Evolutionary conservation across 169 alveolate genomes (phyloP).

Genomic region (Sarcocystis neurona): DNA sequence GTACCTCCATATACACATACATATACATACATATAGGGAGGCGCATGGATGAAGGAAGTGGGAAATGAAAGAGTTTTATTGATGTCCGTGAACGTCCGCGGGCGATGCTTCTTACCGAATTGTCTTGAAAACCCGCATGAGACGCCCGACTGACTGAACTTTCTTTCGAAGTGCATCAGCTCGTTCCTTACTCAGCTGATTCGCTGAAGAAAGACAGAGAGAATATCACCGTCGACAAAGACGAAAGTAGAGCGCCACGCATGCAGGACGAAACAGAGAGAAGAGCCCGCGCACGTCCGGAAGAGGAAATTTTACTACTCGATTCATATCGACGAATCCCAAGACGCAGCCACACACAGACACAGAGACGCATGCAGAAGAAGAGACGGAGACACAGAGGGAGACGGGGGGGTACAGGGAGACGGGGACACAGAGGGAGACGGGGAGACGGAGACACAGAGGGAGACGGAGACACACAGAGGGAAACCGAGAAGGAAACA

Average conservation of each 20-base stretch:
- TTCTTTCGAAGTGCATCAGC: constrained; percentile 84
- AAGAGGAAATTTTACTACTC: neutral
- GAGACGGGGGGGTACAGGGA: neutral
- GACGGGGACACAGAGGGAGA: neutral
- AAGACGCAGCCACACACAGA: neutral
- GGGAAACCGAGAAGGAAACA: neutral
- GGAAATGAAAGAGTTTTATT: neutral
- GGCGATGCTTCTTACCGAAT: neutral
- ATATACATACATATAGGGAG: neutral
- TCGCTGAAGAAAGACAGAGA: neutral
- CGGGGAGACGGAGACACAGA: neutral
- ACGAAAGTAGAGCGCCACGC: neutral
- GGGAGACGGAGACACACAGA: neutral
- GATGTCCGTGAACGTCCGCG: neutral
- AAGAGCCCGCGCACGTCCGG: neutral
- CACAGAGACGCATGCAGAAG: neutral
- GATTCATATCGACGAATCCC: neutral
- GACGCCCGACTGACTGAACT: constrained; percentile 80
- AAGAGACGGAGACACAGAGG: neutral
- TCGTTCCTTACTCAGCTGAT: constrained; percentile 11
- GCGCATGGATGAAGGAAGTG: neutral
- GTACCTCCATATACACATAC: neutral
- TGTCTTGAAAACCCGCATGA: constrained; percentile 64
- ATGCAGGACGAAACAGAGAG: neutral
- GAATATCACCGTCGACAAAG: neutral